Evolutionary conservation across 1,284 basidiomycete genomes (phyloP).

Genomic region (Heimioporus retisporus): DNA sequence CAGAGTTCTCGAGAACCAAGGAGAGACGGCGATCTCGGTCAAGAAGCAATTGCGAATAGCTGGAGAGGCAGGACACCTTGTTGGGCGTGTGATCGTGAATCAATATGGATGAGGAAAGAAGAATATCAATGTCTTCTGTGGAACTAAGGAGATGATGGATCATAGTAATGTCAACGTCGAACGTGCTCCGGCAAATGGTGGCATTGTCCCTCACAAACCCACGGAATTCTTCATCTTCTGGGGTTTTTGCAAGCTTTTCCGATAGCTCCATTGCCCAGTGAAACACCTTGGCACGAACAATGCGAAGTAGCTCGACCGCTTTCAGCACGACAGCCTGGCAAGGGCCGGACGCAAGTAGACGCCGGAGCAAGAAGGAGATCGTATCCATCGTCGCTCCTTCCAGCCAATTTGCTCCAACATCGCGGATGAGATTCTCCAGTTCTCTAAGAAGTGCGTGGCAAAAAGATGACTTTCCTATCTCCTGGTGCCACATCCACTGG

Average conservation of each 20-base stretch:
- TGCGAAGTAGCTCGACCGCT: neutral
- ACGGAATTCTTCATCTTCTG: neutral
- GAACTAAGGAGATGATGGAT: conserved; percentile 28
- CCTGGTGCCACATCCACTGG: neutral
- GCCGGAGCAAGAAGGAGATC: neutral
- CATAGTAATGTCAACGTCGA: conserved; percentile 42
- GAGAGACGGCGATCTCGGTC: conserved; percentile 42
- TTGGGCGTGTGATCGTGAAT: conserved; percentile 42
- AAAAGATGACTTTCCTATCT: neutral
- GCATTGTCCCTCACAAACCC: conserved; percentile 45
- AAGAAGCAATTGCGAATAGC: conserved; percentile 25
- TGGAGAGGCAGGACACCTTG: neutral
- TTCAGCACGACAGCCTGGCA: neutral
- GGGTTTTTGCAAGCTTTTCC: neutral
- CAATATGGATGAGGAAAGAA: conserved; percentile 49
- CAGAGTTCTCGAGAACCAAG: no score
- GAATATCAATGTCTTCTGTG: conserved; percentile 37
- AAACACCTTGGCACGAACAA: neutral
- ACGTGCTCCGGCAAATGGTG: conserved; percentile 53
- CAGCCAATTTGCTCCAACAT: neutral
- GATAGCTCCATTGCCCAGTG: neutral
- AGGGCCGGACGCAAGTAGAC: neutral
- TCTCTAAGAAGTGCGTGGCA: neutral
- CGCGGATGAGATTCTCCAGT: neutral
- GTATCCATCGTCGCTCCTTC: neutral